Percentiles rank a stretch among this genome's conserved stretches.
Evolutionary conservation across 2,329 filamentous ascomycete species (phyloP).

Genomic region (Penicillium palitans): DNA sequence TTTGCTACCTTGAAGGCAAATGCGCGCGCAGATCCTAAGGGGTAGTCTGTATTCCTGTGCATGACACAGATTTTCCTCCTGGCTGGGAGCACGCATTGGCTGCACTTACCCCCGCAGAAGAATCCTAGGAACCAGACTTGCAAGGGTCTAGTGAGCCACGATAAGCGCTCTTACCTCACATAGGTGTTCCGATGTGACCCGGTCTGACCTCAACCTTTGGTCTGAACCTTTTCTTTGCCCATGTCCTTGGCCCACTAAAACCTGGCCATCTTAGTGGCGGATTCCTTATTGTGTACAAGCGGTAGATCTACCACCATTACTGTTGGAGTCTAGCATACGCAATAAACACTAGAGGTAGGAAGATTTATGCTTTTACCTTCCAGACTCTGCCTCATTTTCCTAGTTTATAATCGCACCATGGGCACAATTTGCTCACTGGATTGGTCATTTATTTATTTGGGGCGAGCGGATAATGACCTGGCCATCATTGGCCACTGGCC

Average conservation of each 20-base stretch:
- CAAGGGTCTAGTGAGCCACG: background rate
- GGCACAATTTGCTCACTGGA: no score
- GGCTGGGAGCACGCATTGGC: background rate
- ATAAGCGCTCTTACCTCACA: background rate
- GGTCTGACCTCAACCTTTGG: background rate
- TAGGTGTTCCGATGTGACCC: background rate
- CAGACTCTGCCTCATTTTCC: background rate
- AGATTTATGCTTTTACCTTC: background rate
- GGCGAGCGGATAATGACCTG: background rate
- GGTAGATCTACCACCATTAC: background rate
- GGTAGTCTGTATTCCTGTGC: background rate
- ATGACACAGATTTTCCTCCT: background rate
- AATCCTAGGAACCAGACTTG: background rate
- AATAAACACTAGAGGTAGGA: background rate
- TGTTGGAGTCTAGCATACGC: background rate
- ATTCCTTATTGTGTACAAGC: background rate
- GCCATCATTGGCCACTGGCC: background rate
- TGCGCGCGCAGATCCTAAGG: background rate
- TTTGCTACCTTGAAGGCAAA: background rate
- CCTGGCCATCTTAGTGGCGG: background rate
- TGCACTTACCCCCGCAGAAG: background rate
- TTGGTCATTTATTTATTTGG: background rate
- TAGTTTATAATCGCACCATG: no score
- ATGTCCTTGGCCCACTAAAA: background rate
- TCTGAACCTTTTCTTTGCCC: background rate